Conservation (phyloP, 139 green algal genomes). For the Chlamydomonas applanata region DNA sequence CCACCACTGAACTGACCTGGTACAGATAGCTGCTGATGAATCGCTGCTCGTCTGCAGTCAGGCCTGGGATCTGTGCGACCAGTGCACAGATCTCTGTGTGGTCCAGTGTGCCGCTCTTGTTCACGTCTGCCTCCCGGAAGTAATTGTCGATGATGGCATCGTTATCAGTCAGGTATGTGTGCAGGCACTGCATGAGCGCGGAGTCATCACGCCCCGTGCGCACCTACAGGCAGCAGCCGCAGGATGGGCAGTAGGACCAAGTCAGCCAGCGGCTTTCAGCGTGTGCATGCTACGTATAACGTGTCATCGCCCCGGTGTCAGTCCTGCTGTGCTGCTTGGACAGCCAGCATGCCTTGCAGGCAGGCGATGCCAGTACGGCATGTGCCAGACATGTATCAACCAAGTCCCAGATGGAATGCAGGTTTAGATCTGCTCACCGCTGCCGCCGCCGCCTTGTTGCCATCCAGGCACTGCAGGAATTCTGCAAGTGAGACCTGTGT, state of each 20-base stretch:
- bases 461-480: neutral
- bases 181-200: neutral
- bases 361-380: neutral
- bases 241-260: neutral
- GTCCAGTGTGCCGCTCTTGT: neutral
- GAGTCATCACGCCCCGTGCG: neutral
- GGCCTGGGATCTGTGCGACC: conserved; percentile 1
- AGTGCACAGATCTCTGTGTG: neutral
- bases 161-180: conserved; percentile 5
- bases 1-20: neutral
- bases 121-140: neutral
- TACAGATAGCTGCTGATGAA: conserved; percentile 9
- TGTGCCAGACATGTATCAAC: neutral
- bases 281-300: no score
- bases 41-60: neutral
- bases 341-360: neutral
- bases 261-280: no score
- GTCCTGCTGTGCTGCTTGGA: neutral
- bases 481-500: neutral
- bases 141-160: neutral
- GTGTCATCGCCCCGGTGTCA: no score
- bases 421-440: neutral
- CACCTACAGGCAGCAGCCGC: neutral
- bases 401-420: neutral
- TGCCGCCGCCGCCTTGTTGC: neutral